Evolutionary conservation across 345 rosid genomes (phyloP).

Genomic region (Bretschneidera sinensis): DNA sequence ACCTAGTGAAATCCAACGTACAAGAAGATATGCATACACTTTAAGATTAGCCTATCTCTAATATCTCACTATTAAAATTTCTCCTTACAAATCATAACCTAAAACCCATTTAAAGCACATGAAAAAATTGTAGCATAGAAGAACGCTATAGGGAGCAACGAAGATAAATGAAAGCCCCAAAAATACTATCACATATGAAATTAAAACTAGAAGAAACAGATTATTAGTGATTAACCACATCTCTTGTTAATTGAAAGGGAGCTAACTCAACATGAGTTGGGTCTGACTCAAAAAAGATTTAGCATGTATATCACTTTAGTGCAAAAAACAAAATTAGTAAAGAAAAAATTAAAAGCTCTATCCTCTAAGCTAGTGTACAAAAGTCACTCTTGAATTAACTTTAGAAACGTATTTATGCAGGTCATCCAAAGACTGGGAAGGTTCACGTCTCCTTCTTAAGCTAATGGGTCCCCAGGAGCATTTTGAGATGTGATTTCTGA

Average conservation of each 20-base stretch:
- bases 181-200: too few relatives aligned
- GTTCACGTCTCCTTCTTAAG: constrained; percentile 17
- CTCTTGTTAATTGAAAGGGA: too few relatives aligned
- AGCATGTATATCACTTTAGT: constrained; percentile 10
- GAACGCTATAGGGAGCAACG: too few relatives aligned
- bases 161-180: too few relatives aligned
- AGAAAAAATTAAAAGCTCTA: neutral
- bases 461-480: constrained; percentile 27
- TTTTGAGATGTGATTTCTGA: constrained; percentile 9
- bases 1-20: constrained; percentile 21
- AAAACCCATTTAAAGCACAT: too few relatives aligned
- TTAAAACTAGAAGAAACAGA: too few relatives aligned
- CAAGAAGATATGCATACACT: constrained; percentile 16
- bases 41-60: too few relatives aligned
- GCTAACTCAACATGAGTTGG: constrained; percentile 6
- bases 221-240: too few relatives aligned
- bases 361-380: constrained; percentile 4
- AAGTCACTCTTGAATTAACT: constrained; percentile 4
- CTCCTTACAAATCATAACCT: neutral
- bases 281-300: constrained; percentile 11
- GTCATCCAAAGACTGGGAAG: constrained; percentile 13
- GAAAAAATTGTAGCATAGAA: too few relatives aligned
- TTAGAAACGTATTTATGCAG: constrained; percentile 6
- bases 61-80: too few relatives aligned
- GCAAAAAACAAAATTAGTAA: constrained; percentile 1